phyloP scores from a whole-genome alignment of 2,329 filamentous ascomycete genomes.

The Dendrostoma leiphaemia region DNA sequence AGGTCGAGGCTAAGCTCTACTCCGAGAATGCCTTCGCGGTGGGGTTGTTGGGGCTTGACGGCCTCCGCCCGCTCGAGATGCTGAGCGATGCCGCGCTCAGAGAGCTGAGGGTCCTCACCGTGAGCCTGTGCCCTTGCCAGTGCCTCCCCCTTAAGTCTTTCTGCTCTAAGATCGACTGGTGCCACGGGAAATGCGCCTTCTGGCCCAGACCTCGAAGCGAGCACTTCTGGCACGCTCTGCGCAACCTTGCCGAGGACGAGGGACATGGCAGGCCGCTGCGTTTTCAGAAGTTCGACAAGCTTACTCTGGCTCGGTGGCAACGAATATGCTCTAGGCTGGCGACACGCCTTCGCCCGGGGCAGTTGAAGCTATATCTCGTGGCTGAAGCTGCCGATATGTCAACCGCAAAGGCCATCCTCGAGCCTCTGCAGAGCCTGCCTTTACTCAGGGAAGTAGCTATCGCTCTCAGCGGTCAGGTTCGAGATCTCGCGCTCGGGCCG shows the following conservation, averaged over 20 bases:
- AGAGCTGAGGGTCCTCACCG: background rate
- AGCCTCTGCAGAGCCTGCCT: background rate
- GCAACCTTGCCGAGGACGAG: background rate
- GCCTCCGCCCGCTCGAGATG: background rate
- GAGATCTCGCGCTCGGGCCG: background rate
- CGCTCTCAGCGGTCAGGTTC: background rate
- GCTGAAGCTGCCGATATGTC: background rate
- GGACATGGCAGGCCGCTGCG: background rate
- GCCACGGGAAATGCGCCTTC: background rate
- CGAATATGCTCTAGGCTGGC: background rate
- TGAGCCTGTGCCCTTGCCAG: background rate
- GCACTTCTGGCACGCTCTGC: background rate
- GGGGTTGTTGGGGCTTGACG: background rate
- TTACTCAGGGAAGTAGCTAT: background rate
- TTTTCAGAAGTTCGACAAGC: background rate
- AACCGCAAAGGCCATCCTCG: background rate
- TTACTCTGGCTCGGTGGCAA: background rate
- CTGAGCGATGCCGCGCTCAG: background rate
- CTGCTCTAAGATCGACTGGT: background rate
- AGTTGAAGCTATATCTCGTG: background rate
- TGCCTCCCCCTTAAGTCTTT: background rate
- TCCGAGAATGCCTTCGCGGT: background rate
- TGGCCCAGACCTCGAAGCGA: background rate
- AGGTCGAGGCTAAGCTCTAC: background rate
- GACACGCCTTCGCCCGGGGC: background rate